Evolutionary conservation across 192 early-diverging fungal genomes (phyloP).

Genomic region (Powellomyces hirtus): DNA sequence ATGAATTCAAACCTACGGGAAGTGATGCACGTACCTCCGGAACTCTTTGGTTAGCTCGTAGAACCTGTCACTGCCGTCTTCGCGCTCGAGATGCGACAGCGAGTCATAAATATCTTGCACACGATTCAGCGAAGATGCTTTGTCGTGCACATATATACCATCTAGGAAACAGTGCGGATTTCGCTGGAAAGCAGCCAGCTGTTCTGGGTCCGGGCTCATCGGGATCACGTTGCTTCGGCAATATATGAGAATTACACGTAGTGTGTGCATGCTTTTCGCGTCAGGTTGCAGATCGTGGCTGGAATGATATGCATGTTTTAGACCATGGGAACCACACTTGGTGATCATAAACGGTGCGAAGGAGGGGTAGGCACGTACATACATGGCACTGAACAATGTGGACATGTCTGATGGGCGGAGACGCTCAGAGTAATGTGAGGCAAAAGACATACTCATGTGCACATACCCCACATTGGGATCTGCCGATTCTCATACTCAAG

Average conservation of each 20-base stretch:
- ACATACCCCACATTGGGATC: constrained; percentile 1
- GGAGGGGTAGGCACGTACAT: not conserved
- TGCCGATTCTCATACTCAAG: not conserved
- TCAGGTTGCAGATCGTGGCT: not conserved
- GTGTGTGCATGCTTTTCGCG: not conserved
- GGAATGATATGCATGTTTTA: not conserved
- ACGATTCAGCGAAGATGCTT: not conserved
- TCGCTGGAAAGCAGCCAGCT: not conserved
- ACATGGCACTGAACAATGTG: not conserved
- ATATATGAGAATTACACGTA: constrained; percentile 2
- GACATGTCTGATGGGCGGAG: not conserved
- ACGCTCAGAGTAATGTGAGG: not conserved
- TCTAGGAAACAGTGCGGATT: constrained; percentile 3
- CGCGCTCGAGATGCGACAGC: not conserved
- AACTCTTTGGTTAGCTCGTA: not conserved
- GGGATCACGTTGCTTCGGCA: not conserved
- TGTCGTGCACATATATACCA: not conserved
- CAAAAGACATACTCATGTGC: not conserved
- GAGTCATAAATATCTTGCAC: not conserved
- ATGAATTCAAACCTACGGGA: not conserved
- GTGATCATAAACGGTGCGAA: not conserved
- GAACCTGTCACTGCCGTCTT: not conserved
- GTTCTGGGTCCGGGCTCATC: not conserved
- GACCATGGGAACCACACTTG: not conserved
- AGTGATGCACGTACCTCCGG: not conserved